Percentiles rank a stretch among this genome's conserved stretches.
Evolutionary conservation across 2,329 filamentous ascomycete genomes (phyloP).

Genomic region (Ceratocystis cacaofunesta): DNA sequence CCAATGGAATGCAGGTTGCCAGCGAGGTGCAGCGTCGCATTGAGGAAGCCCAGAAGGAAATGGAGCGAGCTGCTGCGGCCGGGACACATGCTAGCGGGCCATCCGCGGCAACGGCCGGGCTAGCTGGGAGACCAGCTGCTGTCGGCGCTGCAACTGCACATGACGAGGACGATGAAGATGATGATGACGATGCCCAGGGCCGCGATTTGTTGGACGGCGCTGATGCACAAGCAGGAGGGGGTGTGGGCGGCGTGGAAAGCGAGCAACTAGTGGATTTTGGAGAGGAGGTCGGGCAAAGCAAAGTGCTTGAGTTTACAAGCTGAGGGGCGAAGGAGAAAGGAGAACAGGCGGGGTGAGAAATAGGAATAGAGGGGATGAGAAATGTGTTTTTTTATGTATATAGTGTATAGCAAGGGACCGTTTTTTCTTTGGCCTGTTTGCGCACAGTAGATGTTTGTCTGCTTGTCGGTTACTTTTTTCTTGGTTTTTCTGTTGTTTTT

Average conservation of each 20-base stretch:
- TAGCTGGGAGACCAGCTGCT: neutral
- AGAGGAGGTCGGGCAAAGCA: neutral
- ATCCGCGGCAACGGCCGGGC: conserved; percentile 21
- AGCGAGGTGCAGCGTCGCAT: conserved; percentile 82
- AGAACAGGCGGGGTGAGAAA: neutral
- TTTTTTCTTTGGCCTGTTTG: neutral
- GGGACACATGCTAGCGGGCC: conserved; percentile 46
- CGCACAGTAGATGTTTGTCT: neutral
- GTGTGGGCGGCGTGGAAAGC: conserved; percentile 6
- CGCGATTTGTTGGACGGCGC: conserved; percentile 57
- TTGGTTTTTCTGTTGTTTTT: neutral
- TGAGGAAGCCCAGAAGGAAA: conserved; percentile 86
- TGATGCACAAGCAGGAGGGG: conserved; percentile 50
- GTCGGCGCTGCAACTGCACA: conserved; percentile 25
- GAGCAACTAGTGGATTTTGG: conserved; percentile 10
- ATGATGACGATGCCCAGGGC: conserved; percentile 41
- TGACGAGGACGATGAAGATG: conserved; percentile 50
- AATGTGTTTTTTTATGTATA: neutral
- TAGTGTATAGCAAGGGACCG: neutral
- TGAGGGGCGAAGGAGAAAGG: neutral
- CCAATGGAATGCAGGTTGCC: conserved; percentile 90
- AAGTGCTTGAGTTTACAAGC: conserved; percentile 15
- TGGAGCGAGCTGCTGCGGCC: conserved; percentile 63
- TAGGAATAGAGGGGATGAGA: neutral
- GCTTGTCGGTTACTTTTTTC: neutral